These are phyloP conservation scores for Penicillium sp. DNA, from an alignment of 2,329 filamentous ascomycete genomes.

Conservation along the genomic window DNA sequence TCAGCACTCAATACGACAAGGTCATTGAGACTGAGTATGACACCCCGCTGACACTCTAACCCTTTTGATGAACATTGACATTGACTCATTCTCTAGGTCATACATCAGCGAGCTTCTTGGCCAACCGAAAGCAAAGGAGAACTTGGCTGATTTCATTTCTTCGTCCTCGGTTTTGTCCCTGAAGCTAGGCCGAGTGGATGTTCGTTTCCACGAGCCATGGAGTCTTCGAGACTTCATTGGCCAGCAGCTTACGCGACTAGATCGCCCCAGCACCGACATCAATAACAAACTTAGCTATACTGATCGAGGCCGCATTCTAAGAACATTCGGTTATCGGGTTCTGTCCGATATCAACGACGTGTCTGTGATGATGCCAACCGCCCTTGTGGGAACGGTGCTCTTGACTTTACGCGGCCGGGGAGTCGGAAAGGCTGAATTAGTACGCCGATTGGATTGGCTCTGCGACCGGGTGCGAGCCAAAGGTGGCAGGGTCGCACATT, in stretches of 20 bases:
- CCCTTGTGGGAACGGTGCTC: constrained; percentile 88
- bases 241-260: constrained; percentile 66
- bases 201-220: constrained; percentile 96
- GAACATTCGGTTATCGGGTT: constrained; percentile 88
- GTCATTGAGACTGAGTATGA: constrained; percentile 85
- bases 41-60: not conserved
- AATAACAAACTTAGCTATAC: constrained; percentile 48
- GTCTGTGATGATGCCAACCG: constrained; percentile 97
- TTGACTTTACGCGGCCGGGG: constrained; percentile 88
- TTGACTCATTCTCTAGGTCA: constrained; percentile 50
- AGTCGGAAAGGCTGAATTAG: constrained; percentile 81
- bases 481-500: constrained; percentile 90
- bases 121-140: constrained; percentile 93
- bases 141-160: constrained; percentile 83
- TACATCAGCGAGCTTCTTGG: constrained; percentile 94
- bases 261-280: constrained; percentile 36
- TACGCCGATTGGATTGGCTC: constrained; percentile 87
- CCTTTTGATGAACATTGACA: constrained; percentile 9
- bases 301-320: constrained; percentile 70
- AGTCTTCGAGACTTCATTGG: constrained; percentile 79
- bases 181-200: constrained; percentile 86
- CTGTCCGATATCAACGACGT: constrained; percentile 93
- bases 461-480: constrained; percentile 77
- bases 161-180: constrained; percentile 85
- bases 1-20: constrained; percentile 98